These are phyloP conservation scores for Lachancea sp. DNA, from an alignment of 805 yeast species.

Conservation along the genomic window DNA sequence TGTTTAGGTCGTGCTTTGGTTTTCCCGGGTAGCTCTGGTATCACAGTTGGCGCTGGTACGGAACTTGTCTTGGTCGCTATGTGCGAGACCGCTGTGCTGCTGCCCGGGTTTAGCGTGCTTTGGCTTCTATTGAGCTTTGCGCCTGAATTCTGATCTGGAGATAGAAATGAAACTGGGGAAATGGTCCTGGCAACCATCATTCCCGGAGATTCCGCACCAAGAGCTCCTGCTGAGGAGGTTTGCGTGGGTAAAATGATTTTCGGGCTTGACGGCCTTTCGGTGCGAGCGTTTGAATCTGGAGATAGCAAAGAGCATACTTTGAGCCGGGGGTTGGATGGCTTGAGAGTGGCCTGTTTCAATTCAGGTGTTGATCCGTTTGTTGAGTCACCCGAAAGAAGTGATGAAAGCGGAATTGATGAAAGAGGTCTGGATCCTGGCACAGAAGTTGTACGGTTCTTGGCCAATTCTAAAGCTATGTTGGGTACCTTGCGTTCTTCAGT, in stretches of 20 bases:
- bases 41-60: not conserved
- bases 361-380: not conserved
- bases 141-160: not conserved
- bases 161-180: slow-evolving; percentile 17
- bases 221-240: slow-evolving; percentile 7
- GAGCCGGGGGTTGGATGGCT: slow-evolving; percentile 6
- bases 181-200: slow-evolving; percentile 19
- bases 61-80: not conserved
- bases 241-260: slow-evolving; percentile 24
- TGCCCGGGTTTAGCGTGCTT: slow-evolving; percentile 5
- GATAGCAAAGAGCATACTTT: slow-evolving; percentile 17
- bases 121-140: slow-evolving; percentile 5
- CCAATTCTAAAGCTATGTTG: slow-evolving; percentile 30
- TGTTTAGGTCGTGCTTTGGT: not conserved
- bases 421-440: slow-evolving; percentile 11
- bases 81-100: not conserved
- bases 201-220: slow-evolving; percentile 9
- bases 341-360: not conserved
- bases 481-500: slow-evolving; percentile 14
- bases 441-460: slow-evolving; percentile 26
- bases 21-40: not conserved
- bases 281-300: not conserved
- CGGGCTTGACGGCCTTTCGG: slow-evolving; percentile 9
- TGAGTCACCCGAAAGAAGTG: slow-evolving; percentile 6
- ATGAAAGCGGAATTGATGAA: slow-evolving; percentile 12